Evolutionary conservation across 1,139 yeast genomes (phyloP).

Genomic region (Zygosaccharomyces pseudobailii): DNA sequence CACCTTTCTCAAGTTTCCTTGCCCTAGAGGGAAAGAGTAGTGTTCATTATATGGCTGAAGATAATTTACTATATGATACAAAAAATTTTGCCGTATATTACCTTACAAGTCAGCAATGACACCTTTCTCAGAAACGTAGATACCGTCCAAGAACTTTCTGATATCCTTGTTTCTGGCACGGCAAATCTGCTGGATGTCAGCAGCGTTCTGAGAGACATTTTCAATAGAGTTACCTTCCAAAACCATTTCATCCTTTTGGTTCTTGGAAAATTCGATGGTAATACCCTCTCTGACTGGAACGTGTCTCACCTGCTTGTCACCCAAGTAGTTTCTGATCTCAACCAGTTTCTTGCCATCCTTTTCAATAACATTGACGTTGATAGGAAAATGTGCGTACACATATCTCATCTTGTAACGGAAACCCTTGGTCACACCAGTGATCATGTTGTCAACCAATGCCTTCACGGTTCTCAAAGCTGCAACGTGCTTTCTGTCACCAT

Average conservation of each 20-base stretch:
- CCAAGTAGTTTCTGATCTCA: slow-evolving; percentile 99
- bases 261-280: slow-evolving; percentile 68
- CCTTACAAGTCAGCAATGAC: slow-evolving; percentile 48
- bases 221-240: slow-evolving; percentile 96
- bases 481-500: slow-evolving; percentile 99
- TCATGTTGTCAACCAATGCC: slow-evolving; percentile 87
- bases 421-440: slow-evolving; percentile 99
- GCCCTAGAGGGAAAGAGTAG: background rate
- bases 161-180: slow-evolving; percentile 99
- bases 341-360: slow-evolving; percentile 69
- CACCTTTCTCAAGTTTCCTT: background rate
- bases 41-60: slow-evolving; percentile 4
- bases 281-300: slow-evolving; percentile 89
- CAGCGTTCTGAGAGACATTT: slow-evolving; percentile 97
- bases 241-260: slow-evolving; percentile 91
- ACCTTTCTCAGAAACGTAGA: slow-evolving; percentile 97
- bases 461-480: slow-evolving; percentile 99
- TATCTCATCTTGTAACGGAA: slow-evolving; percentile 99
- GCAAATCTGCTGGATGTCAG: slow-evolving; percentile 97
- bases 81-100: slow-evolving; percentile 23
- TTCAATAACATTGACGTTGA: slow-evolving; percentile 86
- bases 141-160: slow-evolving; percentile 99
- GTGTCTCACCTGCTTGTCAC: slow-evolving; percentile 94
- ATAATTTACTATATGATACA: slow-evolving; percentile 4
- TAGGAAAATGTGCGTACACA: slow-evolving; percentile 99